A percentile compares a stretch with the other conserved stretches of the same genome.
Evolutionary conservation across 805 yeast species (phyloP).

Genomic region (Starmerella scarabaei): DNA sequence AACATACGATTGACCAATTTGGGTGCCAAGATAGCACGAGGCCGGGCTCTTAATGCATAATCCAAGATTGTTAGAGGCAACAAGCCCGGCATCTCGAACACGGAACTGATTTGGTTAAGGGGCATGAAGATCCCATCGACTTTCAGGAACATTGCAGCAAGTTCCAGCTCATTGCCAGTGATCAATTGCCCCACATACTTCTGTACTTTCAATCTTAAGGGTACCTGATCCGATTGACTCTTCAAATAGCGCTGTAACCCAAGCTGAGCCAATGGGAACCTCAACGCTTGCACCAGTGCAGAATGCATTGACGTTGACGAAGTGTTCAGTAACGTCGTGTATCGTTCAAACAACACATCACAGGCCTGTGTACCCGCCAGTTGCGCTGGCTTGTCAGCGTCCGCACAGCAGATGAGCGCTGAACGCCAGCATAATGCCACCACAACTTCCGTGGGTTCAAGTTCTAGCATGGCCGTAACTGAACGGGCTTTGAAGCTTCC

Average conservation of each 20-base stretch:
- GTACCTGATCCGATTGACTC: not conserved
- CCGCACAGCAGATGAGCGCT: slow-evolving; percentile 2
- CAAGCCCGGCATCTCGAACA: not conserved
- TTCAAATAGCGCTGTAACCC: not conserved
- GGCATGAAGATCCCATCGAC: slow-evolving; percentile 12
- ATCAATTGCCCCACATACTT: slow-evolving; percentile 2
- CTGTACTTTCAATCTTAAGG: not conserved
- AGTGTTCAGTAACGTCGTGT: not conserved
- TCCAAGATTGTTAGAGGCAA: slow-evolving; percentile 4
- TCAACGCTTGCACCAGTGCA: not conserved
- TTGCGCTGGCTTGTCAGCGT: slow-evolving; percentile 1
- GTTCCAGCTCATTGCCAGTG: not conserved
- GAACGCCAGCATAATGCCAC: slow-evolving; percentile 3
- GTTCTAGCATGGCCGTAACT: not conserved
- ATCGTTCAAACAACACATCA: not conserved
- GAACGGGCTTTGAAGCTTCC: slow-evolving; percentile 4
- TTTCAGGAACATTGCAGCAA: slow-evolving; percentile 4
- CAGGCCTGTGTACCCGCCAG: slow-evolving; percentile 1
- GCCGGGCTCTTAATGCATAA: slow-evolving; percentile 7
- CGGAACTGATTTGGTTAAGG: not conserved
- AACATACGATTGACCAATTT: slow-evolving; percentile 4
- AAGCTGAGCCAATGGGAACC: not conserved
- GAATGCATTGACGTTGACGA: not conserved
- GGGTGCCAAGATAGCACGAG: slow-evolving; percentile 8
- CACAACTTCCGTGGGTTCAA: not conserved